Evolutionary conservation across 352 stramenopile species (phyloP).

Genomic region (Globisporangium apiculatum): DNA sequence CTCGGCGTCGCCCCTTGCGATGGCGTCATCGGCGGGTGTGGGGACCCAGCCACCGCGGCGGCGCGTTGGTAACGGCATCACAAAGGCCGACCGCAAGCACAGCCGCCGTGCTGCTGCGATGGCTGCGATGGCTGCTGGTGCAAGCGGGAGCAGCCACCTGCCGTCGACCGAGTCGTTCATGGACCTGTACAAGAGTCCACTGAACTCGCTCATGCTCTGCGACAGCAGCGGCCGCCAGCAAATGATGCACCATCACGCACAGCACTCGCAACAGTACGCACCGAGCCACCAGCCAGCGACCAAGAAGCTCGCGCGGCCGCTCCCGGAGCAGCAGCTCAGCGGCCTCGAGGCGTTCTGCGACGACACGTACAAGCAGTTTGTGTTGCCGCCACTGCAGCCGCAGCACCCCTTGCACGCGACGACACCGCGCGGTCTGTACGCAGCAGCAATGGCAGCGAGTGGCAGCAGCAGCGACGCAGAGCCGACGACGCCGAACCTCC

Average conservation of each 20-base stretch:
- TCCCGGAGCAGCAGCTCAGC: constrained; percentile 12
- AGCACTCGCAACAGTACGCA: constrained; percentile 18
- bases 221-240: not conserved
- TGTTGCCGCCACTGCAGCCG: constrained; percentile 37
- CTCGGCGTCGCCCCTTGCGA: constrained; percentile 4
- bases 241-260: constrained; percentile 4
- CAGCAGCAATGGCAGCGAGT: not conserved
- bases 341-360: constrained; percentile 51
- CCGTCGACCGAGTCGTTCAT: constrained; percentile 26
- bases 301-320: constrained; percentile 48
- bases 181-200: constrained; percentile 33
- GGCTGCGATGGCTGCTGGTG: constrained; percentile 1
- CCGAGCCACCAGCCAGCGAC: constrained; percentile 39
- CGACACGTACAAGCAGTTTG: constrained; percentile 37
- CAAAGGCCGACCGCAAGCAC: constrained; percentile 33
- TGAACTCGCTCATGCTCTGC: constrained; percentile 13
- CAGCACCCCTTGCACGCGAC: constrained; percentile 22
- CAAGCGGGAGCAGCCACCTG: constrained; percentile 9
- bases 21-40: not conserved
- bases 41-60: constrained; percentile 13
- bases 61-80: constrained; percentile 41
- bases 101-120: constrained; percentile 13
- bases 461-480: constrained; percentile 8
- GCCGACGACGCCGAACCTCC: constrained; percentile 9
- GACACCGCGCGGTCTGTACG: constrained; percentile 20